Evolutionary conservation across 257 asterid species (phyloP), one percentile per base, ranked within the genome.

Genomic region (Marsdenia floribunda): DNA sequence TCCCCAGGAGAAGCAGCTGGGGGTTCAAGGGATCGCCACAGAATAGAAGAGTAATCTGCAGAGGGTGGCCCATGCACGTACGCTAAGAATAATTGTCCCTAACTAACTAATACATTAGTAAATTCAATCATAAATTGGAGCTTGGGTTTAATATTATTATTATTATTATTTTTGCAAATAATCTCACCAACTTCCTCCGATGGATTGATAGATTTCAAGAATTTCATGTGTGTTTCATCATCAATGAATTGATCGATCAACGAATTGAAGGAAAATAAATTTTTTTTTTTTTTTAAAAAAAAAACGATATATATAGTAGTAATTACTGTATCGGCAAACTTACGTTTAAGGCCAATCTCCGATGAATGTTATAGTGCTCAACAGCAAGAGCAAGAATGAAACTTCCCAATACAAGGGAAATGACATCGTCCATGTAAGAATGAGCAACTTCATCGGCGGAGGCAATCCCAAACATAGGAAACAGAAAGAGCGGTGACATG

Each of bases 341-440:
- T 72, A 93, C 98, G 33, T 91, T 90, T 78, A 93, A 90, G 22
- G 98, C 98, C 75, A 93, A 81, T 82, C 98, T 85, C 82, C 97
- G 38, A 80, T 93, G 98, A 3, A 93, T 91, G 81, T 93, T 93
- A 79, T 93, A 93, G 76, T 93, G 96, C 87, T 93, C 98, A 5
- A 93, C 97, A 5, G 98, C 97, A 46, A 93, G 91, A 21, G 98
- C 98, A 54, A 93, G 96, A 6, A 93, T 93, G 81, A 93, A 93
- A 26, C 97, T 93, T 22, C 98, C 98, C 0, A 93, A 84, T 6
- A 93, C 96, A 22, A 91, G 97, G 12, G 97, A 68, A 33, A 93
- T 93, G 5, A 93, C 97, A 58, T 93, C 98, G 47, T 91, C 94
- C 96, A 91, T 88, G 68, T 93, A 93, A 4, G 96, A 84, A 1